These are phyloP conservation scores for Crassisporium funariophilum DNA, from an alignment of 768 basidiomycete species.

Conservation along the genomic window DNA sequence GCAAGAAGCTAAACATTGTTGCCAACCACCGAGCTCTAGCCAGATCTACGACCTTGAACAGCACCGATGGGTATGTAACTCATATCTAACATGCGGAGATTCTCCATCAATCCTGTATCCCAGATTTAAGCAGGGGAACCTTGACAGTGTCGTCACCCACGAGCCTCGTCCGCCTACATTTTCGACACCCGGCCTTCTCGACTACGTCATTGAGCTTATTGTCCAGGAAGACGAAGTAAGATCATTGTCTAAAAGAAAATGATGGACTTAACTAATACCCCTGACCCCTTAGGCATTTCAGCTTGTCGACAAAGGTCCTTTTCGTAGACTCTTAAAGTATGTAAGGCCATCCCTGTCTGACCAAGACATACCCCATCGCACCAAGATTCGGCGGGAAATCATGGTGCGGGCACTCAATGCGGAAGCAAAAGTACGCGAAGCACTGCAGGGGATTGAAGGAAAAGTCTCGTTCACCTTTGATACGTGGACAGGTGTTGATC, in stretches of 20 bases:
- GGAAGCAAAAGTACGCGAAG: slow-evolving; percentile 1
- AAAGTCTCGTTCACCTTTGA: slow-evolving; percentile 21
- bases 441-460: slow-evolving; percentile 5
- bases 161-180: slow-evolving; percentile 9
- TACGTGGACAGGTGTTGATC: slow-evolving; percentile 20
- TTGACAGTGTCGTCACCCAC: slow-evolving; percentile 7
- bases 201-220: slow-evolving; percentile 19
- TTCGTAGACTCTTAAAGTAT: slow-evolving; percentile 13
- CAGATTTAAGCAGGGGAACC: slow-evolving; percentile 2
- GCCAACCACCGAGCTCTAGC: not conserved
- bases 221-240: slow-evolving; percentile 17
- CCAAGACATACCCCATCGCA: slow-evolving; percentile 18
- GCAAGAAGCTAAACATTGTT: not conserved
- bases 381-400: slow-evolving; percentile 14
- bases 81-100: not conserved
- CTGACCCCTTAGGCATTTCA: slow-evolving; percentile 23
- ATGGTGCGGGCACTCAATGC: not conserved
- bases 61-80: too few relatives aligned
- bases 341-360: slow-evolving; percentile 9
- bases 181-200: slow-evolving; percentile 9
- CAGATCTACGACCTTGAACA: too few relatives aligned
- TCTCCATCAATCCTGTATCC: not conserved
- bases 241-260: not conserved
- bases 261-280: too few relatives aligned
- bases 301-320: slow-evolving; percentile 15